Base-by-base conservation (phyloP, 1,284 basidiomycete genomes). In the Ustilago nuda region DNA sequence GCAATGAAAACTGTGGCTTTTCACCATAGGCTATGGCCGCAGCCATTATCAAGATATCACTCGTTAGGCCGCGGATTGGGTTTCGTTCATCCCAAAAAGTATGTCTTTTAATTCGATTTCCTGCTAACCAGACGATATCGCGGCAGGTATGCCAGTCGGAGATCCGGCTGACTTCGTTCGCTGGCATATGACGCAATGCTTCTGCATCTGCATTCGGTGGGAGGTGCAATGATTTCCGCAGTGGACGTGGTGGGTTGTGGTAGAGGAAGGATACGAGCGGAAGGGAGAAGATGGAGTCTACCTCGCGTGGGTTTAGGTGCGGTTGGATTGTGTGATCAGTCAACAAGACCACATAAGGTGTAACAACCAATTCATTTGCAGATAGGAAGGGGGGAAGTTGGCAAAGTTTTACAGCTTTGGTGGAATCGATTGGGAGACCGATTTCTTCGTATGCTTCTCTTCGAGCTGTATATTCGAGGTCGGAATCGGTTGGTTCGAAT, bases 371-470 rank as follows among this genome's bases (percentile, higher is more conserved):
- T 61, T 85, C 83, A 69, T 85, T 85, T 15, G 82, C 82, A 0
- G 76, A 79, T 8, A 85, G 59, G 52, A 84, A 85, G 0, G 81
- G 72, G 4, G 76, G 75, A 30, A 85, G 64, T 54, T 80, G 60
- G 67, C 82, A 84, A 2, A 85, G 63, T 41, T 76, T 80, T 27
- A 72, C 63, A 1, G 82, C 71, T 30, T 77, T 68, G 2, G 50
- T 39, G 1, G 69, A 32, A 56, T 79, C 66, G 35, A 84, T 76
- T 2, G 66, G 63, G 2, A 87, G 57, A 5, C 86, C 85, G 0
- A 79, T 83, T 74, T 87, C 83, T 63, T 86, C 84, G 32, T 61
- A 63, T 6, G 83, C 77, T 53, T 86, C 84, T 17, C 84, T 41
- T 8, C 74, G 57, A 2, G 83, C 83, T 4, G 82, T 84, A 17